phyloP scores from a whole-genome alignment of 441 rosid genomes.

The Populus hybrid region DNA sequence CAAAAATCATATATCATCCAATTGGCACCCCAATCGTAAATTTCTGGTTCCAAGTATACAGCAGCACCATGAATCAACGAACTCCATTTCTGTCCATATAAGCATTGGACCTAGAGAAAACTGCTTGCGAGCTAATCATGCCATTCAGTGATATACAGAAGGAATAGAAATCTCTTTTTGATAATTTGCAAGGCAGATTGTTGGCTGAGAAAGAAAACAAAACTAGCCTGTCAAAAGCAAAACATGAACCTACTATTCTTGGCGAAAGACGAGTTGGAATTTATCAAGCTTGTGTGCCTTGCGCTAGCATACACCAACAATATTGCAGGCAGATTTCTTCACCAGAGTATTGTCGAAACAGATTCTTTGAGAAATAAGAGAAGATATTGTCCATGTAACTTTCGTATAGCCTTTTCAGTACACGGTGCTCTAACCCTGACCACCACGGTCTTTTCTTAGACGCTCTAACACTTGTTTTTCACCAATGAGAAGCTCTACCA shows the following conservation, averaged over 20 bases:
- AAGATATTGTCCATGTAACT: not conserved
- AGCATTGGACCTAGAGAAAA: no score
- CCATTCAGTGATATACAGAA: not conserved
- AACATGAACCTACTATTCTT: not conserved
- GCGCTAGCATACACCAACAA: not conserved
- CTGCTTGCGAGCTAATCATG: no score
- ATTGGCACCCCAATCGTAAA: no score
- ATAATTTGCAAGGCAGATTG: not conserved
- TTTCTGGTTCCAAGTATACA: no score
- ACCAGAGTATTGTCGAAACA: not conserved
- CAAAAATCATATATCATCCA: no score
- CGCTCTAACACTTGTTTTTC: conserved; percentile 38
- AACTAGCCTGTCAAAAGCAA: not conserved
- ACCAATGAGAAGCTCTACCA: conserved; percentile 66
- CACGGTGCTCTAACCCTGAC: not conserved
- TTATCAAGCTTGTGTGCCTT: not conserved
- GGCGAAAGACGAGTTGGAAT: not conserved
- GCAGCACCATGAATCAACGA: no score
- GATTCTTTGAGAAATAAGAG: not conserved
- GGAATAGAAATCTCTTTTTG: not conserved
- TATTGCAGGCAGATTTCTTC: not conserved
- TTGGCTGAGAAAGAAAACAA: not conserved
- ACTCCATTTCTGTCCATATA: no score
- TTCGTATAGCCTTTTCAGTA: not conserved
- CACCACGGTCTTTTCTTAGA: conserved; percentile 25